These are phyloP conservation scores for Amborella trichopoda DNA, from an alignment of 164 flowering plant species.

Conservation along the genomic window DNA sequence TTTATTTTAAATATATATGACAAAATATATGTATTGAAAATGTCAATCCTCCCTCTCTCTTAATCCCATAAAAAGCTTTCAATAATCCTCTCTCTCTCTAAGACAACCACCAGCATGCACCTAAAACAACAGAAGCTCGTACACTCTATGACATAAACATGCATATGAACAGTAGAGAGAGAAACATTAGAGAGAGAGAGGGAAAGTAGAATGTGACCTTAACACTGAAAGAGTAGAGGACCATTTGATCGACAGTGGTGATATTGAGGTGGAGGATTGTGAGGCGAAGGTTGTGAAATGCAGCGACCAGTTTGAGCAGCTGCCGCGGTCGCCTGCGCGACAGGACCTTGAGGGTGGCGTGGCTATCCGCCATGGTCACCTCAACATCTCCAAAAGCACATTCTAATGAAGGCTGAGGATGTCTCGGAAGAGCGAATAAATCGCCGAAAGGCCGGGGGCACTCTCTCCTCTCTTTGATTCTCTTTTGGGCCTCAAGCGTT, in stretches of 20 bases:
- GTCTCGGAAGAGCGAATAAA: conserved; percentile 40
- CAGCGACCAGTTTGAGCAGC: conserved; percentile 58
- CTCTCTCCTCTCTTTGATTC: conserved; percentile 5
- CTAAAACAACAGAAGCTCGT: no score
- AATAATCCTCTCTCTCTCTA: no score
- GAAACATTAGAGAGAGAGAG: no score
- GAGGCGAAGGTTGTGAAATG: conserved; percentile 43
- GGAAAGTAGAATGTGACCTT: no score
- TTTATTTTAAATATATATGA: no score
- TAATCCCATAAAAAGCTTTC: no score
- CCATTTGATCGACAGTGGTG: conserved; percentile 44
- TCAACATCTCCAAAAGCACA: conserved; percentile 56
- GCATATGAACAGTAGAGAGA: no score
- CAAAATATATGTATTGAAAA: no score
- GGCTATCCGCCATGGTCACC: conserved; percentile 84
- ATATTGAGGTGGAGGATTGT: conserved; percentile 73
- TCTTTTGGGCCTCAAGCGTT: conserved; percentile 33
- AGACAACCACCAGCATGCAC: no score
- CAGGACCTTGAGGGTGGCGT: conserved; percentile 66
- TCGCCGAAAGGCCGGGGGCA: conserved; percentile 21
- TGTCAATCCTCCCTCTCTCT: no score
- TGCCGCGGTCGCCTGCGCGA: conserved; percentile 45
- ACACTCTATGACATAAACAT: no score
- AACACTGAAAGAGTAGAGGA: conserved; percentile 61
- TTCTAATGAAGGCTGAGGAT: conserved; percentile 44